Evolutionary conservation across 768 basidiomycete species (phyloP), one percentile per base, ranked within the genome.

Genomic region (Leccinum uliginosum): DNA sequence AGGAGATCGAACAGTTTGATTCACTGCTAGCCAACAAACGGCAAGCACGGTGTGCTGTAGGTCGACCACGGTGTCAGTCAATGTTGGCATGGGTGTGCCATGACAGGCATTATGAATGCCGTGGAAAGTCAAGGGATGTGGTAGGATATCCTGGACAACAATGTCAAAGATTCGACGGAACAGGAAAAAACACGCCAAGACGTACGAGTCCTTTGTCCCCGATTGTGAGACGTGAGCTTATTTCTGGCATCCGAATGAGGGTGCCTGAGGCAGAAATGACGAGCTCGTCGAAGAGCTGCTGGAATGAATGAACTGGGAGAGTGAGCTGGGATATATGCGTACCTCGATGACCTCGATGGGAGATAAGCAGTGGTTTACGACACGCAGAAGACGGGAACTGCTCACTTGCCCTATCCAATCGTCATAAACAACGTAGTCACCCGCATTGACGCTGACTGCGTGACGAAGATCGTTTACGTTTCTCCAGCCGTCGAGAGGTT

Each of bases 331-430:
- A 54, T 26, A 43, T 32, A 55, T 45, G 56, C 80, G 60, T 68
- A 92, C 90, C 82, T 93, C 91, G 54, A 91, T 82, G 44, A 93
- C 80, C 86, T 90, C 58, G 32, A 59, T 27, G 54, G 60, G 27
- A 50, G 53, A 53, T 60, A 46, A 65, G 56, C 47, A 54, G 45
- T 35, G 55, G 51, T 53, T 53, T 30, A 34, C 46, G 46, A 43
- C 19, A 51, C 35, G 51, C 8, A 56, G 49, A 58, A 56, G 23
- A 56, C 56, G 58, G 57, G 29, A n/a, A 53, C 43, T 40, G 35
- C 82, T 68, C 69, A 90, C 91, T 79, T 93, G 91, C 52, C 93
- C 93, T 65, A 96, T 76, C 93, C 94, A 97, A 68, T 92, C 83
- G 62, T 89, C 82, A 65, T 84, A 83, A 17, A 85, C 75, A 49